Conservation (phyloP, 73 alveolate species). For the Blepharisma stoltei region DNA sequence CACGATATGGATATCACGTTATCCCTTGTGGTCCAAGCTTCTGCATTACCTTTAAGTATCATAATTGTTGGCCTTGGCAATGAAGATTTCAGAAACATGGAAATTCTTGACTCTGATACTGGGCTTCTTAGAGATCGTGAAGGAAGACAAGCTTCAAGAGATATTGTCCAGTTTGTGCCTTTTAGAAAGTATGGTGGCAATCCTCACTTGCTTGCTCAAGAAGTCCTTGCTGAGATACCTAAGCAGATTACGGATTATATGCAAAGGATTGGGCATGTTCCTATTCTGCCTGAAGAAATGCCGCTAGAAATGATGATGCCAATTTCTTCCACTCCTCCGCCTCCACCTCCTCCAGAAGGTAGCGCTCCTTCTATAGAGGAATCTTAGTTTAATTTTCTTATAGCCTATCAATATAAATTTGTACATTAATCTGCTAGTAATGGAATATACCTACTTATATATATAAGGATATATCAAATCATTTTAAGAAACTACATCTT, state of each 20-base stretch:
- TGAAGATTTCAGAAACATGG: conserved; percentile 71
- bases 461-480: no score
- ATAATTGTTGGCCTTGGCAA: conserved; percentile 86
- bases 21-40: conserved; percentile 61
- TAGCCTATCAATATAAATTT: no score
- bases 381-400: no score
- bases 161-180: conserved; percentile 82
- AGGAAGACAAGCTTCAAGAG: conserved; percentile 76
- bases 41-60: conserved; percentile 74
- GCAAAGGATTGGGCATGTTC: conserved; percentile 1
- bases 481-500: no score
- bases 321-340: not conserved
- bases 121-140: conserved; percentile 39
- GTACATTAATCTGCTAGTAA: no score
- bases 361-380: not conserved
- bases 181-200: conserved; percentile 56
- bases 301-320: not conserved
- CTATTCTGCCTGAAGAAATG: not conserved
- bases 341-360: not conserved
- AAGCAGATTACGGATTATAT: conserved; percentile 45
- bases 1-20: conserved; percentile 81
- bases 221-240: conserved; percentile 77
- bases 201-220: conserved; percentile 66
- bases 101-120: conserved; percentile 88
- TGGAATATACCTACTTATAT: no score